These are phyloP conservation scores for Vachellia pachyceras DNA, from an alignment of 306 rosid species.

Conservation along the genomic window DNA sequence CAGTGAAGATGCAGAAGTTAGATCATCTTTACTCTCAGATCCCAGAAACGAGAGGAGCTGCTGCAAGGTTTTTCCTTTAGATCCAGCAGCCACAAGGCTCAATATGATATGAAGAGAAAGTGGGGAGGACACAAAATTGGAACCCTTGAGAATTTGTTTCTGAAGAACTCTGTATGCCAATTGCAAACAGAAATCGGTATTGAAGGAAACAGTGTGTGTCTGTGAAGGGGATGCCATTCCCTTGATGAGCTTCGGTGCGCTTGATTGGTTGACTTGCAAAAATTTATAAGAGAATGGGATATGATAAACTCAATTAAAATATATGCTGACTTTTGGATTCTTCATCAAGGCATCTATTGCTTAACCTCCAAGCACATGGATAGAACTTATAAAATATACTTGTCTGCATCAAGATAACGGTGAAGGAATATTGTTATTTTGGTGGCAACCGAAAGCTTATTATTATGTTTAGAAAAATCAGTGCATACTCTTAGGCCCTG, in stretches of 20 bases:
- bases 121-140: conserved; percentile 26
- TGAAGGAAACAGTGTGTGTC: not conserved
- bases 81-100: not conserved
- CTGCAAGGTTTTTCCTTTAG: not conserved
- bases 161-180: conserved; percentile 22
- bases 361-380: not conserved
- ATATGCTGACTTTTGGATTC: not conserved
- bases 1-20: not conserved
- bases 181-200: conserved; percentile 23
- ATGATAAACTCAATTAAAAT: not conserved
- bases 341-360: not conserved
- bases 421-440: too few relatives aligned
- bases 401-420: too few relatives aligned
- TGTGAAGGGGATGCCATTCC: not conserved
- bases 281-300: not conserved
- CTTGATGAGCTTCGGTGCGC: conserved; percentile 34
- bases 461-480: too few relatives aligned
- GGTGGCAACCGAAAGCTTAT: too few relatives aligned
- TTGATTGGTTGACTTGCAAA: not conserved
- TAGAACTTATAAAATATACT: too few relatives aligned
- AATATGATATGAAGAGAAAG: conserved; percentile 3
- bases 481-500: too few relatives aligned
- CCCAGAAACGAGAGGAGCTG: not conserved
- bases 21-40: not conserved
- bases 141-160: conserved; percentile 6